A percentile compares a stretch with the other conserved stretches of the same genome.
These are phyloP conservation scores for Cephalotrichum gorgonifer DNA, from an alignment of 2,329 filamentous ascomycete genomes.

Conservation along the genomic window DNA sequence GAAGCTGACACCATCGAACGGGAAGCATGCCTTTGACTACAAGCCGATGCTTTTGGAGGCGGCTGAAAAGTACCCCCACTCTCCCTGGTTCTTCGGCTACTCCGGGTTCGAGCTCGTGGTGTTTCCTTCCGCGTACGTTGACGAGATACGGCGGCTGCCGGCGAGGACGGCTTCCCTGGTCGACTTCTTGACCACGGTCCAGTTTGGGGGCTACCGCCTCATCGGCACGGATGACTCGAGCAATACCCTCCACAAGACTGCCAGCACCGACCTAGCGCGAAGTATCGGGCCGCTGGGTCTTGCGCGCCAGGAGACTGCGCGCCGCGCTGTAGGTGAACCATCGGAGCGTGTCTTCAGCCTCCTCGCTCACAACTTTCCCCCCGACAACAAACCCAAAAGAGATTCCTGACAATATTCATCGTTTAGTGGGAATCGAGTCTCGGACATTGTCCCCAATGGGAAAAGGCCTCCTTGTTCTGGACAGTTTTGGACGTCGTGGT, in stretches of 20 bases:
- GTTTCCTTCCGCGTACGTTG: constrained; percentile 1
- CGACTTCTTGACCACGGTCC: constrained; percentile 2
- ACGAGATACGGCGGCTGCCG: constrained; percentile 1
- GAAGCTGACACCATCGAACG: constrained; percentile 1
- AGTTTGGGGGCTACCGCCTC: constrained; percentile 2
- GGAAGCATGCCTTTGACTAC: constrained; percentile 3
- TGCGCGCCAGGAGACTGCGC: constrained; percentile 1
- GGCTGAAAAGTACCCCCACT: neutral
- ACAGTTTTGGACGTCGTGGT: constrained; percentile 3
- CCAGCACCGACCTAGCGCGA: constrained; percentile 1
- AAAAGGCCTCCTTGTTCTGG: constrained; percentile 3
- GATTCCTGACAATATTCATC: too few species aligned
- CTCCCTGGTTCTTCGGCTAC: constrained; percentile 2
- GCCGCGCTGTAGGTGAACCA: neutral
- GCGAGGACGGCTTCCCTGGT: constrained; percentile 1
- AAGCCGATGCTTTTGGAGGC: constrained; percentile 3
- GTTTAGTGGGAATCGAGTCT: constrained; percentile 1
- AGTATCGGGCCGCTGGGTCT: constrained; percentile 1
- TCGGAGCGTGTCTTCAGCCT: neutral
- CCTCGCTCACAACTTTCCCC: neutral
- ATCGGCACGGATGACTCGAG: constrained; percentile 3
- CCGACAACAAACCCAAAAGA: too few species aligned
- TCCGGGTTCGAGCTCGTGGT: constrained; percentile 3
- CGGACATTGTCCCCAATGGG: neutral
- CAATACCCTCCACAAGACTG: constrained; percentile 3